These are phyloP conservation scores for Naegleria lovaniensis DNA, from an alignment of 208 protist genomes.

Conservation along the genomic window DNA sequence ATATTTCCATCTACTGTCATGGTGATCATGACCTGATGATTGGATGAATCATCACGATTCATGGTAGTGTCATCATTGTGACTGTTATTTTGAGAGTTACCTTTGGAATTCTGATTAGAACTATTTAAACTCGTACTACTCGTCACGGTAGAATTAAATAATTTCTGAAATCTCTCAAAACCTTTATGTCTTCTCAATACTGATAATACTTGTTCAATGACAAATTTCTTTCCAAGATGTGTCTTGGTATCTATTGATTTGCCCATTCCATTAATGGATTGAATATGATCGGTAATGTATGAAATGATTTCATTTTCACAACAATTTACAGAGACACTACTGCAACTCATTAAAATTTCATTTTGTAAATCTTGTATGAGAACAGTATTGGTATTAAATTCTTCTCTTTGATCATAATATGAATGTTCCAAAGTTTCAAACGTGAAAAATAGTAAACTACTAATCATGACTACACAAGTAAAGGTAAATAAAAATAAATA, in stretches of 20 bases:
- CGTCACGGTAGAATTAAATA: too few relatives aligned
- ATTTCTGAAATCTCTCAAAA: background rate
- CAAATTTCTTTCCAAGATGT: background rate
- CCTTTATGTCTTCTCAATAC: background rate
- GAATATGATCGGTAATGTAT: background rate
- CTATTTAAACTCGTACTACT: too few relatives aligned
- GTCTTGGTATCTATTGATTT: background rate
- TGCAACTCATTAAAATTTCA: background rate
- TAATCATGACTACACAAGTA: background rate
- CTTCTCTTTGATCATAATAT: background rate
- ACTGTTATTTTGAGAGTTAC: background rate
- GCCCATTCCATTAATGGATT: background rate
- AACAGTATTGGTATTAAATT: background rate
- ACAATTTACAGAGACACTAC: background rate
- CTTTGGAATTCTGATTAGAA: background rate
- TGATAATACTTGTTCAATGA: background rate
- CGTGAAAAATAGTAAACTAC: background rate
- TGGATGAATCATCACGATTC: background rate
- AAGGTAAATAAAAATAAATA: background rate
- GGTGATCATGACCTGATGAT: too few relatives aligned
- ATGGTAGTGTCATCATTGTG: too few relatives aligned
- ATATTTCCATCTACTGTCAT: too few relatives aligned
- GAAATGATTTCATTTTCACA: background rate
- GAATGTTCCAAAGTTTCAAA: slow-evolving; percentile 15
- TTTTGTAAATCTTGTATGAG: background rate